Evolutionary conservation across 495 filamentous ascomycete genomes (phyloP), one percentile per base, ranked within the genome.

Genomic region (Neurospora hispaniola): DNA sequence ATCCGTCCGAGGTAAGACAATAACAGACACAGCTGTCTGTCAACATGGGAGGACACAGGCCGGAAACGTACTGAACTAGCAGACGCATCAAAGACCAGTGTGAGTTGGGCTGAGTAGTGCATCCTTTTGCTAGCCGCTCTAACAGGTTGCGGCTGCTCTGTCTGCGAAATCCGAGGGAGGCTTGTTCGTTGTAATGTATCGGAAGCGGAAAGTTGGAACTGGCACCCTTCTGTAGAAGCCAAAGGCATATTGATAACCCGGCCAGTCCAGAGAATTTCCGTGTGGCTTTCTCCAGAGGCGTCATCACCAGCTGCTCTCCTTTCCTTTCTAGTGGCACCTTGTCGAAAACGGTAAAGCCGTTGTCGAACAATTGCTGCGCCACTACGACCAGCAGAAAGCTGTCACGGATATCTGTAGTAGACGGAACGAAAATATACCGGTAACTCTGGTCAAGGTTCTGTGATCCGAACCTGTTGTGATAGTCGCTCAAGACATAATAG

Each of bases 231-330:
- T 12, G 44, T 0, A 48, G 0, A 48, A 48, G 10, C 44, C 44
- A 48, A 4, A 48, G 0, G 10, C 44, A 48, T 20, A 23, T 9
- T 1, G 44, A n/a, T 5, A 48, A n/a, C n/a, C n/a, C 9, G n/a
- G 9, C 9, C 4, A 48, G 3, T 20, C 9, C 3, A 48, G 0
- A 0, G 0, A 48, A 23, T 0, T 20, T 0, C 0, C 0, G 0
- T 11, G 44, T 5, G n/a, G 44, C 44, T 23, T 9, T 23, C 0
- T 11, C 1, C 0, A 48, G n/a, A 11, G 44, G 44, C 10, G 44
- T 48, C n/a, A 1, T 0, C 42, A n/a, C 42, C 42, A 8, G 0
- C 3, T 44, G 16, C 42, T 18, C 2, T 43, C 42, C 5, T 16
- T 12, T 2, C 12, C 12, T 43, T 4, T 43, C 11, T 12, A 18